Evolutionary conservation across 495 filamentous ascomycete genomes (phyloP), one percentile per base, ranked within the genome.

Genomic region (Talaromyces nanjingensis): DNA sequence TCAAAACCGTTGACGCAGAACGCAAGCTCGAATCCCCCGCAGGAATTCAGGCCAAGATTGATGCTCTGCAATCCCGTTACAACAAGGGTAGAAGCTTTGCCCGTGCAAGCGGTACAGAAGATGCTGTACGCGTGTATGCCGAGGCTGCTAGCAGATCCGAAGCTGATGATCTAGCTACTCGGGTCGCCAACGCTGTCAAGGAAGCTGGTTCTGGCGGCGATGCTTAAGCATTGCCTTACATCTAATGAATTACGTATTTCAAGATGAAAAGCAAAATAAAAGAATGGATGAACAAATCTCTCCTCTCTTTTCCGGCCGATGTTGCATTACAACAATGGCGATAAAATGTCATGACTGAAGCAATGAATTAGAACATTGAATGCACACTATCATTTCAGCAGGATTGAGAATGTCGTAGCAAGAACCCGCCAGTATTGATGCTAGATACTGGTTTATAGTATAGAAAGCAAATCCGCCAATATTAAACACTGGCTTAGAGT

Each of bases 81-180:
- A 92, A 91, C 71, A 88, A 92, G 66, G 94, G 93, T 5, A 83
- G 94, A 52, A 86, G 89, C 52, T 98, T 98, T 73, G 94, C 91
- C 27, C 86, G 94, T 66, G 91, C 94, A 24, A 92, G 89, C 65
- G 94, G 94, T 39, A 98, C 94, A 1, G 94, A 98, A 75, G 94
- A 98, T 76, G 94, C 92, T 1, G 92, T 97, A 63, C 82, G 94
- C 66, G 93, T 98, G 24, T 98, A 98, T 74, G 92, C 93, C n/a
- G 94, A 98, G 76, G 94, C 94, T 16, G 91, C 89, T 6, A 92
- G 88, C 64, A 85, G 87, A 60, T 86, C 85, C 3, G 91, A 96
- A 70, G 89, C 91, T 0, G 91, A 94, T 69, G 91, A 96, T 71
- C 82, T 97, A 49, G 92, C 92, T 45, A 87, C 86, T 57, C 87